These are phyloP conservation scores for Peronospora tabacina DNA, from an alignment of 352 stramenopile species.

Conservation along the genomic window DNA sequence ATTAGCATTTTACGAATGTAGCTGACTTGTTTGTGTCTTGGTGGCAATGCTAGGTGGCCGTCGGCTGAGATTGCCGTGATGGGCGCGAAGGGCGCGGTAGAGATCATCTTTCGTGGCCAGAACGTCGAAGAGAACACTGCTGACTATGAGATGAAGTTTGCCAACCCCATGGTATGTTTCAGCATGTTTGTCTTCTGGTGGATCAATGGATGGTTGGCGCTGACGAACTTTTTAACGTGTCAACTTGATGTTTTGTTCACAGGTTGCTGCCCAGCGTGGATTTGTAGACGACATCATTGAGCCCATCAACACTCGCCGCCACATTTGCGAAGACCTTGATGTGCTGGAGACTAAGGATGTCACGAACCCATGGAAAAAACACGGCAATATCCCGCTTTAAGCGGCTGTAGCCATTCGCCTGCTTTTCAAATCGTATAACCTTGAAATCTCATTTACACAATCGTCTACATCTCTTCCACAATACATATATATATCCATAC, in stretches of 20 bases:
- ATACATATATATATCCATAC: neutral
- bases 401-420: conserved; percentile 6
- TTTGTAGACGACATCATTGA: conserved; percentile 99
- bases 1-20: neutral
- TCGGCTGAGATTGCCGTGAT: conserved; percentile 86
- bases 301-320: conserved; percentile 86
- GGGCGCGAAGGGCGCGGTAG: conserved; percentile 92
- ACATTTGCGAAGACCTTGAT: conserved; percentile 95
- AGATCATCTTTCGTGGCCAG: conserved; percentile 97
- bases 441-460: neutral
- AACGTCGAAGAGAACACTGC: conserved; percentile 92
- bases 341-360: conserved; percentile 92
- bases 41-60: conserved; percentile 38
- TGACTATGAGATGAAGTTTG: conserved; percentile 95
- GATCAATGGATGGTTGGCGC: conserved; percentile 4
- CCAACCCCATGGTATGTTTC: conserved; percentile 87
- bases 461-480: neutral
- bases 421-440: conserved; percentile 11
- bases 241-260: conserved; percentile 1
- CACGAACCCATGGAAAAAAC: conserved; percentile 91
- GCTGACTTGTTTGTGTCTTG: conserved; percentile 13
- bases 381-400: conserved; percentile 97
- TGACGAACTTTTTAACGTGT: conserved; percentile 9
- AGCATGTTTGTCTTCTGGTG: conserved; percentile 1
- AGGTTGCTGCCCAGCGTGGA: conserved; percentile 90